These are phyloP conservation scores for Sphagnum tenellum DNA, from an alignment of 225 moss, liverwort and hornwort genomes.

Conservation along the genomic window DNA sequence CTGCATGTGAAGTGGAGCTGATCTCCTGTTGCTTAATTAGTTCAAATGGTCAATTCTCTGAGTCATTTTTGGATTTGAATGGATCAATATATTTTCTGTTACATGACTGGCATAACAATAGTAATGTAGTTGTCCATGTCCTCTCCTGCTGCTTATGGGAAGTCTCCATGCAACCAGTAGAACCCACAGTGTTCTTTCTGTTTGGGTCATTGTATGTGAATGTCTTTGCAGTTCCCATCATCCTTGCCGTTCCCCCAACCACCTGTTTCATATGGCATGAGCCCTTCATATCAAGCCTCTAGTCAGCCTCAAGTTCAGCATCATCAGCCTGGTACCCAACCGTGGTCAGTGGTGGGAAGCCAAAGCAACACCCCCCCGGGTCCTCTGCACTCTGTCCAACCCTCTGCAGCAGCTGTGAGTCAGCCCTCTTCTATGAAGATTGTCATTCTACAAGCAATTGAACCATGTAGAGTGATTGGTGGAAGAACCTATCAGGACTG, in stretches of 20 bases:
- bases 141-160: no score
- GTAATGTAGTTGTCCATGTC: no score
- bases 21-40: no score
- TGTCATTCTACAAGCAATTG: constrained; percentile 1
- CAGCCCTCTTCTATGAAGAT: constrained; percentile 1
- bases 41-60: no score
- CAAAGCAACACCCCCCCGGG: constrained; percentile 50
- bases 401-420: constrained; percentile 61
- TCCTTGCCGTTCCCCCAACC: constrained; percentile 64
- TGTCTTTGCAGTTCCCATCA: constrained; percentile 63
- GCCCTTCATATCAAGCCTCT: constrained; percentile 55
- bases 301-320: constrained; percentile 57
- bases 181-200: no score
- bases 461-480: not conserved
- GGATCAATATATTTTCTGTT: no score
- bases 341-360: constrained; percentile 64
- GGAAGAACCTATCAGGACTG: not conserved
- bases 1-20: no score
- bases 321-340: constrained; percentile 49
- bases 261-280: constrained; percentile 67
- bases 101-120: no score
- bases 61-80: no score
- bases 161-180: no score
- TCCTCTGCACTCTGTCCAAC: constrained; percentile 45
- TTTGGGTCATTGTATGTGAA: constrained; percentile 5